Conservation (phyloP, 2,329 filamentous ascomycete genomes). For the Venturiaceae sp. region DNA sequence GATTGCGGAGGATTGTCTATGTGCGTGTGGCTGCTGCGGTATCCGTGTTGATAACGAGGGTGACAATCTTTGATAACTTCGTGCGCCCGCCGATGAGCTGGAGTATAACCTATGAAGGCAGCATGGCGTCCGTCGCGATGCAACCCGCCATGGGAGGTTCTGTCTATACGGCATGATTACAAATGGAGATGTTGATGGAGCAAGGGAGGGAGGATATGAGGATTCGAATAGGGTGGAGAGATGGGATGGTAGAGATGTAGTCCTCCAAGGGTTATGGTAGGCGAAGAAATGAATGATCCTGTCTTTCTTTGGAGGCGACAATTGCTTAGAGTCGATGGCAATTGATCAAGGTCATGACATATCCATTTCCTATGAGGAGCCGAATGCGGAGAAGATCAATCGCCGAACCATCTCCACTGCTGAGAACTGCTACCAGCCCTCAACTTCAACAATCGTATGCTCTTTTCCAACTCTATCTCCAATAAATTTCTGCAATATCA, state of each 20-base stretch:
- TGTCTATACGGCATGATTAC: constrained; percentile 54
- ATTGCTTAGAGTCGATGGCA: not conserved
- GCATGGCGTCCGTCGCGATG: constrained; percentile 15
- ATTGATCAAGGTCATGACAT: not conserved
- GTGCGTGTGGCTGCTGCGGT: constrained; percentile 10
- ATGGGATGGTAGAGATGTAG: not conserved
- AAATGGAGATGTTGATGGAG: constrained; percentile 1
- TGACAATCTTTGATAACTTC: not conserved
- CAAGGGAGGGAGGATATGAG: not conserved
- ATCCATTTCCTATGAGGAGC: not conserved
- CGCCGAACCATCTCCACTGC: not conserved
- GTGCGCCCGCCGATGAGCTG: not conserved
- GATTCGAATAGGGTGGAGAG: not conserved
- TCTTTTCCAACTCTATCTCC: no score
- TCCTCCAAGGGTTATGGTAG: not conserved
- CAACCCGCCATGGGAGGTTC: constrained; percentile 55
- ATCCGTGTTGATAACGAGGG: constrained; percentile 3
- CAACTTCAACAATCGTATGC: no score
- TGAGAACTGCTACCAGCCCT: no score
- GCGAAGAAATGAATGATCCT: not conserved
- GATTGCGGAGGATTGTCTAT: constrained; percentile 14
- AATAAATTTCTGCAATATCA: no score
- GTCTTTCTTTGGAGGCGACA: not conserved
- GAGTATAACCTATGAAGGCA: not conserved
- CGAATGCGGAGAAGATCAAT: not conserved